Percentiles rank a stretch among this genome's conserved stretches.
phyloP scores from a whole-genome alignment of 139 green algal genomes.

The Closterium sp. region DNA sequence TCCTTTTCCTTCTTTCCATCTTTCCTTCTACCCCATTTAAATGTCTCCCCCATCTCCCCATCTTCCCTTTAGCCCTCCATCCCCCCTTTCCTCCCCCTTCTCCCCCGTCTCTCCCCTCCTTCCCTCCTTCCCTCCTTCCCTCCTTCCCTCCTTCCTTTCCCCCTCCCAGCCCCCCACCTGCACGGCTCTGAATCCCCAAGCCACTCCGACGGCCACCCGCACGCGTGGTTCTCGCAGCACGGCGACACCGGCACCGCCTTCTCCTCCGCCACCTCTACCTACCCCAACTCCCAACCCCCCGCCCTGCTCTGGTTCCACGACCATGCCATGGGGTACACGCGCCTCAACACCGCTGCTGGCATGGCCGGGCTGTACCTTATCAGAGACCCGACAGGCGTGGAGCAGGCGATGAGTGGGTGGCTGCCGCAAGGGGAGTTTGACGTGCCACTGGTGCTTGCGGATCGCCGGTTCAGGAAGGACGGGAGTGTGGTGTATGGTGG shows the following conservation, averaged over 20 bases:
- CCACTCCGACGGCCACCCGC: slow-evolving; percentile 7
- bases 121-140: too few species aligned
- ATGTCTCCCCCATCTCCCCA: too few species aligned
- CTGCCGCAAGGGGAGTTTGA: slow-evolving; percentile 20
- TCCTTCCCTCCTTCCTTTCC: too few species aligned
- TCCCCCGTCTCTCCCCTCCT: too few species aligned
- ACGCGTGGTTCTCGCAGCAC: slow-evolving; percentile 12
- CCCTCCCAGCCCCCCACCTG: slow-evolving; percentile 10
- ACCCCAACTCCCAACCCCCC: slow-evolving; percentile 12
- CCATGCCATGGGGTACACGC: slow-evolving; percentile 19
- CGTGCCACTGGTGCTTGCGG: background rate
- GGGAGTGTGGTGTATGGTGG: background rate
- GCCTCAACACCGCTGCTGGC: slow-evolving; percentile 15
- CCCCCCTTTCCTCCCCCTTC: too few species aligned
- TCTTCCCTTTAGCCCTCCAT: too few species aligned
- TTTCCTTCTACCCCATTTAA: too few species aligned
- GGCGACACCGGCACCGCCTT: slow-evolving; percentile 12
- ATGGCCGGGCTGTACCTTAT: slow-evolving; percentile 21
- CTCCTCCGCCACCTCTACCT: background rate
- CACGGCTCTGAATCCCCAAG: slow-evolving; percentile 10
- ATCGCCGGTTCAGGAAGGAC: background rate
- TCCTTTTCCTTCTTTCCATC: too few species aligned
- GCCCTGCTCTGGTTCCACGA: slow-evolving; percentile 35
- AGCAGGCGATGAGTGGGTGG: background rate
- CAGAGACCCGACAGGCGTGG: background rate